Conservation (phyloP, 345 rosid species). For the Gossypioides kirkii region DNA sequence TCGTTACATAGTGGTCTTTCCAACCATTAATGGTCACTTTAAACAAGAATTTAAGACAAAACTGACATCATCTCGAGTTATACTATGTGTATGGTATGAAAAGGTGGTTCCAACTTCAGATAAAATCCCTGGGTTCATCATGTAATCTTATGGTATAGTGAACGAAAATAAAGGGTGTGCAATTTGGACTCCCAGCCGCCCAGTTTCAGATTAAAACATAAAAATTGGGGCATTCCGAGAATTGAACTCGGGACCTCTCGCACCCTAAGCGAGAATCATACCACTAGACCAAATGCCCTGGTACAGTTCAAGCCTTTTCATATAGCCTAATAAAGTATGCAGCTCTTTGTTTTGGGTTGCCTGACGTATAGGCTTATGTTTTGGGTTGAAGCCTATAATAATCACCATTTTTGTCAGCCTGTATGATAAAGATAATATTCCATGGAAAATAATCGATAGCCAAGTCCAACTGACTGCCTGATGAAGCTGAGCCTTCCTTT, state of each 20-base stretch:
- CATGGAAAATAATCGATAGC: slow-evolving; percentile 8
- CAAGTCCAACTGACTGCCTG: neutral
- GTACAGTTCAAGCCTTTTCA: accelerated
- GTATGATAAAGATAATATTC: neutral
- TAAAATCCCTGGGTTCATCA: too few species aligned
- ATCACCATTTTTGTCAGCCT: neutral
- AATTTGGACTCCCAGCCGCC: too few species aligned
- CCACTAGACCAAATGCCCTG: slow-evolving; percentile 77
- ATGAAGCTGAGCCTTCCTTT: neutral
- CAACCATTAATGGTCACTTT: neutral
- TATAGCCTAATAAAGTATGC: accelerated
- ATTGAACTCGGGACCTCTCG: slow-evolving; percentile 72
- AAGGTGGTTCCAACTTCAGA: too few species aligned
- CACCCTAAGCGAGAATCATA: slow-evolving; percentile 89
- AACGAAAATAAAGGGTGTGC: too few species aligned
- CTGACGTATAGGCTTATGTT: neutral
- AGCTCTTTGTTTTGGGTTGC: neutral
- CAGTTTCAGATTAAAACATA: too few species aligned
- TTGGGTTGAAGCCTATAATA: too few species aligned
- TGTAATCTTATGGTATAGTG: too few species aligned
- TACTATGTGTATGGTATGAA: too few species aligned
- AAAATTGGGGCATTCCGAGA: slow-evolving; percentile 59
- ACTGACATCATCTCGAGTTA: neutral
- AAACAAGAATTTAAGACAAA: neutral
- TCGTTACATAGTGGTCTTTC: neutral